Evolutionary conservation across 352 stramenopile genomes (phyloP), one percentile per base, ranked within the genome.

Genomic region (Pythium rhizo-oryzae): DNA sequence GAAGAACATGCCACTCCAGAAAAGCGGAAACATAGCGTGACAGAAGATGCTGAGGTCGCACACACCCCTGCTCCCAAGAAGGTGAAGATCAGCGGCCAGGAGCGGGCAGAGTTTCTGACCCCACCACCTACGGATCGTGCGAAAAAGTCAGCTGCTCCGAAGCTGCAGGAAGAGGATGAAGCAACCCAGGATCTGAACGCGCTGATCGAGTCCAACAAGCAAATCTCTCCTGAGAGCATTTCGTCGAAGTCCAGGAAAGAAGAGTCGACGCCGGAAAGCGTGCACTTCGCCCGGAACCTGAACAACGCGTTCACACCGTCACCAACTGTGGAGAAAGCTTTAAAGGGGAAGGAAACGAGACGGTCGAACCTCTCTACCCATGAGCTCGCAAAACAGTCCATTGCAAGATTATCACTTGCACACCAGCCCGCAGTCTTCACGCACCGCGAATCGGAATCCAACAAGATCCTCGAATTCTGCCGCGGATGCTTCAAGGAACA

Each of bases 401-500:
- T 93, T 23, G 65, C 79, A 19, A 77, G 78, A 21, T 75, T 94
- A 2, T 82, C 79, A 13, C 72, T 85, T 2, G 75, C 75, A 0
- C 88, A 85, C 57, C 78, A 72, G 7, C 78, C 82, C 15, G 24
- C 62, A 11, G 68, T 63, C 30, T 85, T 95, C 50, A 62, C 77
- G 12, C 74, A 93, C 52, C 87, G 87, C 19, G 82, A 91, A 24
- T 74, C 79, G 4, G 85, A 95, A 59, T 79, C 81, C 24, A 52
- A 59, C 16, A 62, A 80, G 50, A 85, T 95, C 47, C 51, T 71
- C 2, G 68, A 72, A 1, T 93, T 95, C 59, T 88, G 92, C 52
- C 69, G 74, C 30, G 64, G 70, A 19, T 90, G 82, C 49, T 91
- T 95, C 49, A 47, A 65, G 23, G 63, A 79, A 39, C 65, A 80